These are phyloP conservation scores for Lachancea sp. DNA, from an alignment of 805 yeast species.

Conservation along the genomic window DNA sequence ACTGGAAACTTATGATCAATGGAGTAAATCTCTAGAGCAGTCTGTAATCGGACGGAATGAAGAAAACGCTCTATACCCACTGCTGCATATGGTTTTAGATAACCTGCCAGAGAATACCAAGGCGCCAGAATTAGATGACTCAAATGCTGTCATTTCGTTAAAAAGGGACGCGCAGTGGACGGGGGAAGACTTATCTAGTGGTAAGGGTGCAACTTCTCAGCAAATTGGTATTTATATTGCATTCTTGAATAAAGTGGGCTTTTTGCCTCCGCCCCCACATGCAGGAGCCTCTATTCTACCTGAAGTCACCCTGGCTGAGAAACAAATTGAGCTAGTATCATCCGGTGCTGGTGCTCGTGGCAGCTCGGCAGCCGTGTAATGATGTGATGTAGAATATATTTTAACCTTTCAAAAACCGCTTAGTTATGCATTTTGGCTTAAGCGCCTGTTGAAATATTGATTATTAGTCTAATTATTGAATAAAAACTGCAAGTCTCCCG, in stretches of 20 bases:
- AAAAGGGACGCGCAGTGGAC: conserved; percentile 54
- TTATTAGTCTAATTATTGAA: conserved; percentile 56
- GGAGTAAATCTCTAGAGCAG: conserved; percentile 73
- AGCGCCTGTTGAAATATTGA: too few species aligned
- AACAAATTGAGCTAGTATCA: conserved; percentile 50
- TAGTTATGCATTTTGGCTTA: background rate
- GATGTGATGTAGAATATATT: background rate
- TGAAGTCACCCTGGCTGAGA: conserved; percentile 45
- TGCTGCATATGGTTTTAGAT: conserved; percentile 89
- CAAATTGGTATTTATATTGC: conserved; percentile 73
- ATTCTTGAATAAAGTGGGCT: conserved; percentile 74
- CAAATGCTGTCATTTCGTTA: conserved; percentile 70
- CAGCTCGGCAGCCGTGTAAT: conserved; percentile 42
- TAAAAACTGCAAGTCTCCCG: conserved; percentile 91
- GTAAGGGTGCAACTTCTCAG: conserved; percentile 64
- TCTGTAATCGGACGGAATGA: conserved; percentile 67
- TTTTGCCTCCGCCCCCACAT: conserved; percentile 56
- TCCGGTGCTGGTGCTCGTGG: conserved; percentile 74
- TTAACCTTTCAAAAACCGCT: background rate
- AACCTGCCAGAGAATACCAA: conserved; percentile 83
- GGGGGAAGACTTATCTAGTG: conserved; percentile 59
- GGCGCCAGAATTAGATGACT: conserved; percentile 93
- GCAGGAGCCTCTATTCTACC: conserved; percentile 47
- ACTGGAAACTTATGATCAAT: conserved; percentile 59
- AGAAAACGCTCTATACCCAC: conserved; percentile 86